phyloP scores from a whole-genome alignment of 1,284 basidiomycete species.

The Volvariella surrecta region DNA sequence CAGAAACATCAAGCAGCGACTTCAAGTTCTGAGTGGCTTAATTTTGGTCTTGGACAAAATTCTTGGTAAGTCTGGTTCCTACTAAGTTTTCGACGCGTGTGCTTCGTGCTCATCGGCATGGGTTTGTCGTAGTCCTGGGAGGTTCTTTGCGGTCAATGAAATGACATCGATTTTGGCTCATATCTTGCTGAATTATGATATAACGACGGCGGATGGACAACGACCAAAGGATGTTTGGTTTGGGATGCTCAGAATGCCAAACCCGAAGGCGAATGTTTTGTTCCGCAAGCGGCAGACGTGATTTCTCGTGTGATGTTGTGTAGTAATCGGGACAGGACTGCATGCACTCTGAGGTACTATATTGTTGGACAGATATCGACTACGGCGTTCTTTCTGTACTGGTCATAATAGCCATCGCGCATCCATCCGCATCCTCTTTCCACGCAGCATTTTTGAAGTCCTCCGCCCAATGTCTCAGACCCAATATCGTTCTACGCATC shows the following conservation, averaged over 20 bases:
- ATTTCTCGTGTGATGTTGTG: too few relatives aligned
- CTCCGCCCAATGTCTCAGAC: too few relatives aligned
- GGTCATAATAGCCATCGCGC: too few relatives aligned
- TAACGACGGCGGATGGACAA: constrained; percentile 16
- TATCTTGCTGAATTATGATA: constrained; percentile 19
- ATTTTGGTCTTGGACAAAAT: constrained; percentile 5
- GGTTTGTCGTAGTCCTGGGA: constrained; percentile 17
- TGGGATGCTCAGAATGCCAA: constrained; percentile 5
- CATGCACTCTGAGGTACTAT: too few relatives aligned
- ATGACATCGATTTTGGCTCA: constrained; percentile 23
- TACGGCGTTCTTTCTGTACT: too few relatives aligned
- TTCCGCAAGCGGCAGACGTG: constrained; percentile 13
- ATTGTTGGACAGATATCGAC: too few relatives aligned
- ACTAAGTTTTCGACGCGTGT: too few relatives aligned
- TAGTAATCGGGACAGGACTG: too few relatives aligned
- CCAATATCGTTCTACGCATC: too few relatives aligned
- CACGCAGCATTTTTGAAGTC: too few relatives aligned
- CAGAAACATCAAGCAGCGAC: constrained; percentile 2
- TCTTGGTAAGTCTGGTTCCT: constrained; percentile 3
- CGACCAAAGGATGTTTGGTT: not conserved
- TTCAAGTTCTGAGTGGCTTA: constrained; percentile 1
- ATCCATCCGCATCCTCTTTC: too few relatives aligned
- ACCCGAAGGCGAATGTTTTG: constrained; percentile 11
- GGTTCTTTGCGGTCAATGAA: constrained; percentile 21
- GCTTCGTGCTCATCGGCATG: too few relatives aligned